Evolutionary conservation across 176 grass and related monocot species (phyloP).

Genomic region (Carex littledalei): DNA sequence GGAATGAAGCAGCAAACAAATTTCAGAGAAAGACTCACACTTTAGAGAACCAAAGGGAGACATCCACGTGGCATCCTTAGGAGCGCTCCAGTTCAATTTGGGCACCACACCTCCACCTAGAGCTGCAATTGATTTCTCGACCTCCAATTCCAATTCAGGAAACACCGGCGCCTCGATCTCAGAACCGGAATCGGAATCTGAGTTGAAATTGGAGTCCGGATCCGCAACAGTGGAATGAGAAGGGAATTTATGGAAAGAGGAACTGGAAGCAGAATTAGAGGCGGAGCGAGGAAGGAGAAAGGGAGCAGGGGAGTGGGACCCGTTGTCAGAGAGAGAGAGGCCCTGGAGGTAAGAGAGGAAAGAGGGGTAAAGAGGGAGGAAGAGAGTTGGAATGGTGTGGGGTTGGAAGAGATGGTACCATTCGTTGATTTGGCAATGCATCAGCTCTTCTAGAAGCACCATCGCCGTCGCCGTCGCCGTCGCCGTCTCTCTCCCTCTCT

Average conservation of each 20-base stretch:
- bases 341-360: constrained; percentile 68
- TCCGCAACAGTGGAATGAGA: constrained; percentile 29
- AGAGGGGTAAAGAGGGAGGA: constrained; percentile 42
- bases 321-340: not conserved
- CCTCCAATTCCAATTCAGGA: constrained; percentile 61
- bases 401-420: constrained; percentile 60
- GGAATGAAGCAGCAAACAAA: constrained; percentile 63
- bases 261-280: constrained; percentile 32
- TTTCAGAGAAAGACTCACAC: constrained; percentile 65
- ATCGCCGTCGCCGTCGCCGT: not conserved
- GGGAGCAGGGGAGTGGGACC: not conserved
- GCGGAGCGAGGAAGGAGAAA: constrained; percentile 50
- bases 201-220: constrained; percentile 36
- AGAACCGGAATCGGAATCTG: not conserved
- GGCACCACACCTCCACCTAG: constrained; percentile 64
- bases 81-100: constrained; percentile 87
- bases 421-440: constrained; percentile 59
- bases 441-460: constrained; percentile 52
- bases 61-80: constrained; percentile 82
- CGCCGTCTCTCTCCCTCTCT: not conserved
- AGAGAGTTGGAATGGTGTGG: constrained; percentile 52
- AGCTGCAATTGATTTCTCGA: constrained; percentile 50
- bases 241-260: constrained; percentile 33
- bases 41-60: constrained; percentile 48
- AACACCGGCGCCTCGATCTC: constrained; percentile 38